Evolutionary conservation across 2,329 filamentous ascomycete genomes (phyloP).

Genomic region (Sporothrix pallida): DNA sequence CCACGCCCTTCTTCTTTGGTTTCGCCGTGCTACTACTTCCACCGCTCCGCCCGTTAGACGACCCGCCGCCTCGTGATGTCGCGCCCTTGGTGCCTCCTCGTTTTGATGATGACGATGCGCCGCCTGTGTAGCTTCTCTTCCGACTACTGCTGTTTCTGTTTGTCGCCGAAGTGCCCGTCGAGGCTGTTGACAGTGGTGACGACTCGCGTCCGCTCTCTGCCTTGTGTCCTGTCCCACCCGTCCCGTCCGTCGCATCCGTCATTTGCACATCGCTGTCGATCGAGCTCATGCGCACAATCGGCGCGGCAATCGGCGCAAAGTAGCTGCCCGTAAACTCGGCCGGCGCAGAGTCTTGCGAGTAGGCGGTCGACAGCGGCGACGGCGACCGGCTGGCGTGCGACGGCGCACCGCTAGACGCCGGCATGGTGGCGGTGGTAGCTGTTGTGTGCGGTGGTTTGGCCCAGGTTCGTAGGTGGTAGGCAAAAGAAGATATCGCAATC

Average conservation of each 20-base stretch:
- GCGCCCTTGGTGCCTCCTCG: neutral
- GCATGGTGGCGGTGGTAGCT: neutral
- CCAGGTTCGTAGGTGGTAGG: neutral
- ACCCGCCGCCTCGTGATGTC: neutral
- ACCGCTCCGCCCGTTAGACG: constrained; percentile 5
- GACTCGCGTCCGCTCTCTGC: constrained; percentile 23
- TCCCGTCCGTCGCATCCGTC: constrained; percentile 35
- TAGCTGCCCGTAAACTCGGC: constrained; percentile 25
- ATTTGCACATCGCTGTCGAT: constrained; percentile 36
- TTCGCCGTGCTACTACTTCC: constrained; percentile 10
- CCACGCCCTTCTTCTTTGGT: neutral
- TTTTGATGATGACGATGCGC: neutral
- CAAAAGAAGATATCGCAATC: no score
- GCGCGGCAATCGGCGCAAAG: constrained; percentile 23
- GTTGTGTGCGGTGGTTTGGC: no score
- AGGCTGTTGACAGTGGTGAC: constrained; percentile 28
- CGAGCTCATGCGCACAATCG: neutral
- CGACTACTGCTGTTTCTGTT: neutral
- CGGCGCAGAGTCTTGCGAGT: constrained; percentile 11
- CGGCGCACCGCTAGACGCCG: constrained; percentile 16
- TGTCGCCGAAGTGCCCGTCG: constrained; percentile 24
- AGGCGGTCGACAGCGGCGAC: constrained; percentile 29
- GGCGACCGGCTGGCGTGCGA: constrained; percentile 28
- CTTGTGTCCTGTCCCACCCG: neutral
- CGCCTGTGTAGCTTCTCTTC: neutral